phyloP scores from a whole-genome alignment of 352 stramenopile genomes.

The Globisporangium polare region DNA sequence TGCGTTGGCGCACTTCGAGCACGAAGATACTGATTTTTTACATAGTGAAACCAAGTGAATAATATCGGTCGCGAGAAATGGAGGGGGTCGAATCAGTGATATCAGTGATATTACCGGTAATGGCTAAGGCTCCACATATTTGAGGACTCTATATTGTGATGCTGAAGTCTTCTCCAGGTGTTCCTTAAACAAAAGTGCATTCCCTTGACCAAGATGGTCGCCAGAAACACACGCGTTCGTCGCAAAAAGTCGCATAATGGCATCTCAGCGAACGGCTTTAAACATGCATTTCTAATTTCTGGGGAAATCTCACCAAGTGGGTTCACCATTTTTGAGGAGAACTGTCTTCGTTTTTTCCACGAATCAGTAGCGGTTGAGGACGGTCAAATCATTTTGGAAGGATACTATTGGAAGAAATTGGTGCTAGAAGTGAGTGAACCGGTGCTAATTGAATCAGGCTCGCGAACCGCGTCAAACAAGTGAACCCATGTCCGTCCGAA shows the following conservation, averaged over 20 bases:
- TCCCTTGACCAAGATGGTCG: too few species aligned
- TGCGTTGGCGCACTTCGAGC: background rate
- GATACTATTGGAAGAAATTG: background rate
- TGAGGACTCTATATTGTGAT: too few species aligned
- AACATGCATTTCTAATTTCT: background rate
- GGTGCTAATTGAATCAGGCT: background rate
- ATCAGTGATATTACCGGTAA: too few species aligned
- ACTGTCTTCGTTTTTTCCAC: background rate
- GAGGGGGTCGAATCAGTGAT: too few species aligned
- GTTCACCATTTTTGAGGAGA: background rate
- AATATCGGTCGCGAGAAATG: too few species aligned
- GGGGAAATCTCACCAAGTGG: background rate
- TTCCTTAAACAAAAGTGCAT: too few species aligned
- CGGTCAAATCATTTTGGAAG: background rate
- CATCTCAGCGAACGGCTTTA: too few species aligned
- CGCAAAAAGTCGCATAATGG: too few species aligned
- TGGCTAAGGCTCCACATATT: too few species aligned
- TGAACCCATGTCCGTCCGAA: background rate
- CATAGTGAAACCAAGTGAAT: background rate
- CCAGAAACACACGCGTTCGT: too few species aligned
- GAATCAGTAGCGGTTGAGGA: background rate
- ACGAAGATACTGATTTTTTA: conserved; percentile 4
- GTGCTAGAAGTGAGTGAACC: background rate
- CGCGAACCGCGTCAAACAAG: background rate
- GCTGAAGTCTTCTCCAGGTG: too few species aligned